Conservation (phyloP, 2,329 filamentous ascomycete species). For the Calonectria fujianensis region DNA sequence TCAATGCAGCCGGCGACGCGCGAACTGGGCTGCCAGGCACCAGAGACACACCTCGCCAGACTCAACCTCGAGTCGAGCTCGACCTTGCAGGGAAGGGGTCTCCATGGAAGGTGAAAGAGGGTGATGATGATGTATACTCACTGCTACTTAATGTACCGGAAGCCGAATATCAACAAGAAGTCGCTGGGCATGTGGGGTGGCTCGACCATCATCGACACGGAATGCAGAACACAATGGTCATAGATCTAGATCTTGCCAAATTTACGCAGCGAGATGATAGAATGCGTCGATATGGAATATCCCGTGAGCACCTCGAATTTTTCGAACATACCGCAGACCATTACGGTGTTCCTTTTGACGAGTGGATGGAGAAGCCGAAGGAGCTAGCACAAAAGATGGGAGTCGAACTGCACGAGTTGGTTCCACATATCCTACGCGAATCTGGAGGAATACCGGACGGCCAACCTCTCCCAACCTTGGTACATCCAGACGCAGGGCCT, state of each 20-base stretch:
- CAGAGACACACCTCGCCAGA: background rate
- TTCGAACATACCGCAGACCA: background rate
- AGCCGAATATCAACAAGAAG: background rate
- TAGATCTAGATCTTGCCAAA: background rate
- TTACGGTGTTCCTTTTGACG: background rate
- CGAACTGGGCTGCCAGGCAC: background rate
- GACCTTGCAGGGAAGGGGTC: background rate
- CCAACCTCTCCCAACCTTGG: background rate
- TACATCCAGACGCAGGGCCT: background rate
- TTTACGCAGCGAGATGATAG: background rate
- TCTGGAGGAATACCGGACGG: background rate
- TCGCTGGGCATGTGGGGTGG: background rate
- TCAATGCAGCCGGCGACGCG: background rate
- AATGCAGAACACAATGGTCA: background rate
- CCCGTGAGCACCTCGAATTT: background rate
- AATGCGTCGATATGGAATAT: background rate
- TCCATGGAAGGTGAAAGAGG: rapidly evolving
- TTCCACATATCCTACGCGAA: background rate
- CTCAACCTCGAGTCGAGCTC: background rate
- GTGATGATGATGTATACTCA: background rate
- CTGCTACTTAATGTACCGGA: background rate
- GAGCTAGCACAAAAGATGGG: background rate
- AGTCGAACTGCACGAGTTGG: background rate
- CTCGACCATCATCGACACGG: background rate
- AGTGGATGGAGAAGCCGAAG: background rate